Conservation (phyloP, 116 monocot species). For the Zostera marina region DNA sequence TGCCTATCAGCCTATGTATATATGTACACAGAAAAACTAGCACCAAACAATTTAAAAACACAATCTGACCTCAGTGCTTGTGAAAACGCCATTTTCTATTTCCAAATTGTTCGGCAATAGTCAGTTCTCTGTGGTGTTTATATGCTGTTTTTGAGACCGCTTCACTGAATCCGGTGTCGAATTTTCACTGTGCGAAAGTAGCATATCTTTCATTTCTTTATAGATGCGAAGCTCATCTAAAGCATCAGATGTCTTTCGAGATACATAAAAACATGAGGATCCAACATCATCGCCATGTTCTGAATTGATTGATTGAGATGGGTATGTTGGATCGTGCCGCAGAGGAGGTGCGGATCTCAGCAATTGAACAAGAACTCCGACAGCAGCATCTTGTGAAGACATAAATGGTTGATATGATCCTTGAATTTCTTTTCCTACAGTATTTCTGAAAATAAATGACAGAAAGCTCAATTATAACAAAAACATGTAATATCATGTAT, state of each 20-base stretch:
- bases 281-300: constrained; percentile 21
- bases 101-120: too few relatives aligned
- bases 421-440: constrained; percentile 30
- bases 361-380: constrained; percentile 78
- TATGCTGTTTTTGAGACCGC: background rate
- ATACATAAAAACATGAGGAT: constrained; percentile 38
- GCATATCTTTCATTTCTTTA: constrained; percentile 58
- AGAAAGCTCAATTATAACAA: background rate
- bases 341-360: constrained; percentile 60
- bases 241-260: constrained; percentile 76
- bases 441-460: constrained; percentile 18
- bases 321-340: constrained; percentile 43
- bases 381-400: constrained; percentile 75
- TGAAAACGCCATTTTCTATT: too few relatives aligned
- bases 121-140: background rate
- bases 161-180: constrained; percentile 8
- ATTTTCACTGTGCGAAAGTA: constrained; percentile 52
- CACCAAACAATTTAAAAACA: too few relatives aligned
- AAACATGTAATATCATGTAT: background rate
- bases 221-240: constrained; percentile 68
- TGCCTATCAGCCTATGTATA: too few relatives aligned
- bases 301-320: constrained; percentile 38
- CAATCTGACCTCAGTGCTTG: too few relatives aligned
- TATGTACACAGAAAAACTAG: too few relatives aligned
- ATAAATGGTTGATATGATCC: constrained; percentile 22